Evolutionary conservation across 164 flowering plant species (phyloP).

Genomic region (Tetracentron sinense): DNA sequence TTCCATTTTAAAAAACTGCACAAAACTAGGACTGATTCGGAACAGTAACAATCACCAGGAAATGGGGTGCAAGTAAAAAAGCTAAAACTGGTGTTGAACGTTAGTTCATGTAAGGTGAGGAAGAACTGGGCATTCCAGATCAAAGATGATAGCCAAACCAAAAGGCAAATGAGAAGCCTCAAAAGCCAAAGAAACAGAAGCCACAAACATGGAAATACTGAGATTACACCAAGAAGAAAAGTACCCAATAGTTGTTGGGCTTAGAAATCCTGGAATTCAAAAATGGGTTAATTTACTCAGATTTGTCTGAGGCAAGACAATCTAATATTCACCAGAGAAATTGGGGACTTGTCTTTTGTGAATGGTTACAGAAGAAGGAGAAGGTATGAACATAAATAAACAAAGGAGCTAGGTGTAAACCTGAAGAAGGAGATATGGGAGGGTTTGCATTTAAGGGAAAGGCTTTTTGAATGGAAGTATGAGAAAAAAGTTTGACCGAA

Average conservation of each 20-base stretch:
- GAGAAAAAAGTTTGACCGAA: slow-evolving; percentile 27
- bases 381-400: background rate
- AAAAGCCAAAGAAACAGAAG: no score
- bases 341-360: background rate
- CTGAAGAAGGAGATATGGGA: slow-evolving; percentile 8
- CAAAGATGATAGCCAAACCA: no score
- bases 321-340: no score
- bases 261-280: no score
- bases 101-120: background rate
- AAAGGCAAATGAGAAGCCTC: no score
- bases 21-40: background rate
- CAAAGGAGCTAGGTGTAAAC: background rate
- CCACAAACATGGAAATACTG: no score
- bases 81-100: background rate
- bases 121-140: background rate
- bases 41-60: background rate
- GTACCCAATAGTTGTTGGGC: no score
- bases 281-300: no score
- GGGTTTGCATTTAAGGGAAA: slow-evolving; percentile 4
- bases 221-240: no score
- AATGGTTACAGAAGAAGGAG: background rate
- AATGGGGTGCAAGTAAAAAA: background rate
- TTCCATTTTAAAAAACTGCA: slow-evolving; percentile 22
- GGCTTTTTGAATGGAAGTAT: slow-evolving; percentile 1
- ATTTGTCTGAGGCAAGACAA: no score